Conservation (phyloP, 176 grass and related monocot genomes). For the Puccinellia tenuiflora region DNA sequence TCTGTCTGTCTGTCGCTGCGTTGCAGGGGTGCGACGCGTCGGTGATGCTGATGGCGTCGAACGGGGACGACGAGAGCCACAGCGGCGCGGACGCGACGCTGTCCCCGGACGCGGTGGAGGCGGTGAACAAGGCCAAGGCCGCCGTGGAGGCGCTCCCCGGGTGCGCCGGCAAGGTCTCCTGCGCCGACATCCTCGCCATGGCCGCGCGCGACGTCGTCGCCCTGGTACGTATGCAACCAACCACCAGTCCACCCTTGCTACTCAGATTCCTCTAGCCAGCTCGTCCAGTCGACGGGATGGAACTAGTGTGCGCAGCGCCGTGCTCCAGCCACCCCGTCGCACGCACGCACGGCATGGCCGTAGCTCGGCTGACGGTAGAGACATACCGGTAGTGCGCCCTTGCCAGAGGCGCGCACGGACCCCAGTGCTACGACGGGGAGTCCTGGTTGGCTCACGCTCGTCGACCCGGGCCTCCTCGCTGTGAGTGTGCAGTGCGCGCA, state of each 20-base stretch:
- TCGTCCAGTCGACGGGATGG: not conserved
- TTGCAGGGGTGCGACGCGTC: conserved; percentile 71
- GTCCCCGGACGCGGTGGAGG: conserved; percentile 67
- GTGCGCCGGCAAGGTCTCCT: conserved; percentile 72
- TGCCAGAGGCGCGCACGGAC: not conserved
- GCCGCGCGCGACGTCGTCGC: conserved; percentile 81
- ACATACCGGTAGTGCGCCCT: not conserved
- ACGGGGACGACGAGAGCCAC: conserved; percentile 71
- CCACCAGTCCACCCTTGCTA: not conserved
- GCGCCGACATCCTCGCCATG: conserved; percentile 89
- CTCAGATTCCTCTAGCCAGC: not conserved
- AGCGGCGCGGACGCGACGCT: conserved; percentile 74
- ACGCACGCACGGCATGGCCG: too few relatives aligned
- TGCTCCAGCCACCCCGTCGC: not conserved
- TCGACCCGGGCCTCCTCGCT: not conserved
- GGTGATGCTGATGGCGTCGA: conserved; percentile 58
- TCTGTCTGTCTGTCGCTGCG: too few relatives aligned
- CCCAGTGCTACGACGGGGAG: too few relatives aligned
- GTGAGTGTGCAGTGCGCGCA: not conserved
- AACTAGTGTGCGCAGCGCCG: not conserved
- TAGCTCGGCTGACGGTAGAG: not conserved
- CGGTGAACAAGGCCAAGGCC: conserved; percentile 74
- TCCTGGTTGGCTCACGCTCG: not conserved
- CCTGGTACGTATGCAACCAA: conserved; percentile 26
- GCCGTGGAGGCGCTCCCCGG: conserved; percentile 65